phyloP scores from a whole-genome alignment of 495 filamentous ascomycete genomes.

The Penicillium desertorum region DNA sequence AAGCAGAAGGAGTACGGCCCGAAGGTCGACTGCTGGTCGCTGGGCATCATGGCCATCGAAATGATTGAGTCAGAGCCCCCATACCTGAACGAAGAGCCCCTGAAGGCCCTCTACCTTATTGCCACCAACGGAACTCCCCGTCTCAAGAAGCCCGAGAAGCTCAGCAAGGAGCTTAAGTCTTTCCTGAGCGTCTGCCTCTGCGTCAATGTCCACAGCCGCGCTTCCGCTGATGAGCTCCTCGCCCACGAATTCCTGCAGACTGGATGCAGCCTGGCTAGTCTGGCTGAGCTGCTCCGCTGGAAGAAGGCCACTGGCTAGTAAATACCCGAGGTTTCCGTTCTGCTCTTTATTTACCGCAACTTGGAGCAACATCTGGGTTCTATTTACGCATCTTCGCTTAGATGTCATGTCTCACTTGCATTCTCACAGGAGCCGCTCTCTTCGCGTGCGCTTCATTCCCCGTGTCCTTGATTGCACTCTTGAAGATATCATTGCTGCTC shows the following conservation, averaged over 20 bases:
- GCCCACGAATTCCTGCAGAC: slow-evolving; percentile 71
- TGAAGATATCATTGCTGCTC: slow-evolving; percentile 12
- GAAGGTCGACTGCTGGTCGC: slow-evolving; percentile 98
- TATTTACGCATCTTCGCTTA: slow-evolving; percentile 35
- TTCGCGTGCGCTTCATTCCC: slow-evolving; percentile 13
- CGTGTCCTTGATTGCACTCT: slow-evolving; percentile 24
- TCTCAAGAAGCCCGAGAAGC: slow-evolving; percentile 94
- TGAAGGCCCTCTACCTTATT: slow-evolving; percentile 94
- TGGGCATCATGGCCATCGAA: slow-evolving; percentile 99
- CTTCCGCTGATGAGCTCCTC: slow-evolving; percentile 83
- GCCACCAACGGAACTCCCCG: slow-evolving; percentile 96
- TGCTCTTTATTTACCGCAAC: not conserved
- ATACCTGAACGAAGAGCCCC: slow-evolving; percentile 95
- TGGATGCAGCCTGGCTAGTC: slow-evolving; percentile 70
- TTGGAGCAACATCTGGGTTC: slow-evolving; percentile 37
- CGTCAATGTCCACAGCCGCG: slow-evolving; percentile 92
- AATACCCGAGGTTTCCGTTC: slow-evolving; percentile 9
- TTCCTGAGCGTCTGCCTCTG: slow-evolving; percentile 95
- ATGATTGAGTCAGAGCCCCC: slow-evolving; percentile 99
- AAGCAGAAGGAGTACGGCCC: slow-evolving; percentile 98
- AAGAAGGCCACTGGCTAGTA: slow-evolving; percentile 50
- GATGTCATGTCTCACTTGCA: slow-evolving; percentile 11
- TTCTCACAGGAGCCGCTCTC: slow-evolving; percentile 13
- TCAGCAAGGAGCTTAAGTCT: slow-evolving; percentile 93
- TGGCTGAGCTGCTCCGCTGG: slow-evolving; percentile 82